Evolutionary conservation across 192 early-diverging fungal species (phyloP).

Genomic region (Coemansia sp.): DNA sequence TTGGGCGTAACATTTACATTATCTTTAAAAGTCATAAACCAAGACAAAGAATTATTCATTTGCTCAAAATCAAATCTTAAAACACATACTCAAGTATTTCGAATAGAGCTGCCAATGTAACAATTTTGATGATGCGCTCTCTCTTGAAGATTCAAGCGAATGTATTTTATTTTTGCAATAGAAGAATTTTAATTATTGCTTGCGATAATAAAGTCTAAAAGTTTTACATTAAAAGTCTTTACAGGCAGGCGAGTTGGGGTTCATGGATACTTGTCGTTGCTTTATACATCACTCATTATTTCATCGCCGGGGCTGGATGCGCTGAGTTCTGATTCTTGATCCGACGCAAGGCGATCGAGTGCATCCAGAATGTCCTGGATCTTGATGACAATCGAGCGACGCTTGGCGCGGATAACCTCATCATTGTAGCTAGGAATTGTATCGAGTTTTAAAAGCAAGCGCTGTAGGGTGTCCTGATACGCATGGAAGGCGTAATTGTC

Average conservation of each 20-base stretch:
- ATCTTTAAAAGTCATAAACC: too few relatives aligned
- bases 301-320: constrained; percentile 2
- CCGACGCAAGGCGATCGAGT: constrained; percentile 32
- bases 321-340: constrained; percentile 38
- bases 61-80: too few relatives aligned
- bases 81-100: too few relatives aligned
- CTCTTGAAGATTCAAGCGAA: too few relatives aligned
- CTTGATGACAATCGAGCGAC: constrained; percentile 31
- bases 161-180: too few relatives aligned
- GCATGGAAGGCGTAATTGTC: constrained; percentile 32
- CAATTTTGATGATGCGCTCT: too few relatives aligned
- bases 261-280: constrained; percentile 19
- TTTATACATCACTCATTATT: constrained; percentile 25
- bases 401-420: constrained; percentile 18
- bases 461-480: constrained; percentile 41
- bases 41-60: too few relatives aligned
- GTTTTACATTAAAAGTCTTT: constrained; percentile 1
- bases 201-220: not conserved
- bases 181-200: not conserved
- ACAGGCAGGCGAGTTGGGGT: not conserved
- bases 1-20: too few relatives aligned
- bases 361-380: constrained; percentile 43
- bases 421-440: constrained; percentile 29
- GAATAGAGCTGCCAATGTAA: too few relatives aligned
- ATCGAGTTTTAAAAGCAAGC: constrained; percentile 26